Evolutionary conservation across 176 grass and related monocot species (phyloP).

Genomic region (Luzula sylvatica): DNA sequence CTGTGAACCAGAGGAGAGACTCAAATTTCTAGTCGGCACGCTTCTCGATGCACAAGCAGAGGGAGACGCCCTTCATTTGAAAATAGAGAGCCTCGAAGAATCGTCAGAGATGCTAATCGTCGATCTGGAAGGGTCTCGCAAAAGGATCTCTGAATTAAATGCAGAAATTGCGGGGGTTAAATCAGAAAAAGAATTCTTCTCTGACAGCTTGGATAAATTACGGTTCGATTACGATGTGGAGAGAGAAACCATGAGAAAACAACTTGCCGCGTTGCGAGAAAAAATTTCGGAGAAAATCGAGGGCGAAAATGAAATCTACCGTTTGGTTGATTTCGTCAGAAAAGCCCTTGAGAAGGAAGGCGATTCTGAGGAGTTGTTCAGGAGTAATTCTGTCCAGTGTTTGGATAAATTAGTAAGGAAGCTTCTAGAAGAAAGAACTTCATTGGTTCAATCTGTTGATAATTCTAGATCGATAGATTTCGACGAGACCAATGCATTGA

Average conservation of each 20-base stretch:
- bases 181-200: conserved; percentile 81
- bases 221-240: conserved; percentile 83
- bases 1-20: conserved; percentile 58
- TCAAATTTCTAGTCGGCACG: conserved; percentile 57
- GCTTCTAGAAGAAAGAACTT: conserved; percentile 38
- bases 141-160: conserved; percentile 84
- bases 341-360: conserved; percentile 25
- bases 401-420: conserved; percentile 50
- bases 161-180: conserved; percentile 69
- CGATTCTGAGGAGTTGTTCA: conserved; percentile 30
- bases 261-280: conserved; percentile 53
- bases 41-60: conserved; percentile 60
- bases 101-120: conserved; percentile 86
- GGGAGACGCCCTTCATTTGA: conserved; percentile 62
- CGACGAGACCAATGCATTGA: conserved; percentile 1
- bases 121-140: conserved; percentile 78
- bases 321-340: conserved; percentile 50
- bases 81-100: conserved; percentile 91
- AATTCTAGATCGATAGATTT: not conserved
- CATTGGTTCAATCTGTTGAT: no score
- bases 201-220: conserved; percentile 62
- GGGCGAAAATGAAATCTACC: conserved; percentile 45
- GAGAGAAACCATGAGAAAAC: conserved; percentile 58
- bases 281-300: conserved; percentile 61
- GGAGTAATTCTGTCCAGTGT: conserved; percentile 23